Base-by-base conservation (phyloP, 106 monocot species). In the Allium fistulosum region DNA sequence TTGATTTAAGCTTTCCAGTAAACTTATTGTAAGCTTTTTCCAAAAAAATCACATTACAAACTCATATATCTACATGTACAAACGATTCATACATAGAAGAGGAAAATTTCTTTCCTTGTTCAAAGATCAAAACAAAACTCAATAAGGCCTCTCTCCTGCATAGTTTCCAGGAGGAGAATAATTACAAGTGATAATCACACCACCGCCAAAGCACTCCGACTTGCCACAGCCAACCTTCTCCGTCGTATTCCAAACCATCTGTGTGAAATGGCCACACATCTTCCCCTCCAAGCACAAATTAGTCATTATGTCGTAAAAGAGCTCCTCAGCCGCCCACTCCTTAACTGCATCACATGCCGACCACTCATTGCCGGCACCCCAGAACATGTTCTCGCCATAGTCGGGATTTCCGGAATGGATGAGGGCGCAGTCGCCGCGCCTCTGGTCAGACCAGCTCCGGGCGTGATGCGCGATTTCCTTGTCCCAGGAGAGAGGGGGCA, bases 81-180 rank as follows among this genome's bases (percentile, higher is more conserved):
- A 37, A 37, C 37, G 37, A 4, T 37, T 37, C 37, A 37, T 37
- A 37, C 37, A 37, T 37, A 37, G 2, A 37, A 37, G 37, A 2
- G 37, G 37, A 37, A 37, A 37, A 37, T 4, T 4, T 4, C 2
- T 4, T 37, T 37, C 37, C 37, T 37, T 37, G 4, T 5, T 37
- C 37, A 37, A 37, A 37, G 37, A 5, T 37, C 4, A 37, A 37
- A 37, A 37, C n/a, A 28, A 11, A n/a, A 62, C 9, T 49, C 7
- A 47, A 64, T 62, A 83, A 11, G 85, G 85, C n/a, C 45, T 61
- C 81, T 85, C 72, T 2, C 84, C 81, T 8, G 71, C 22, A 12
- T 15, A 80, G 48, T 85, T 82, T 8, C 89, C 89, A 6, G 82
- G 72, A 0, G 89, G 89, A 17, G 75, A 60, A 66, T 90, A 90